Percentiles rank a stretch among this genome's conserved stretches.
Evolutionary conservation across 1,284 basidiomycete genomes (phyloP).

Genomic region (Austroboletus novae-zelandiae): DNA sequence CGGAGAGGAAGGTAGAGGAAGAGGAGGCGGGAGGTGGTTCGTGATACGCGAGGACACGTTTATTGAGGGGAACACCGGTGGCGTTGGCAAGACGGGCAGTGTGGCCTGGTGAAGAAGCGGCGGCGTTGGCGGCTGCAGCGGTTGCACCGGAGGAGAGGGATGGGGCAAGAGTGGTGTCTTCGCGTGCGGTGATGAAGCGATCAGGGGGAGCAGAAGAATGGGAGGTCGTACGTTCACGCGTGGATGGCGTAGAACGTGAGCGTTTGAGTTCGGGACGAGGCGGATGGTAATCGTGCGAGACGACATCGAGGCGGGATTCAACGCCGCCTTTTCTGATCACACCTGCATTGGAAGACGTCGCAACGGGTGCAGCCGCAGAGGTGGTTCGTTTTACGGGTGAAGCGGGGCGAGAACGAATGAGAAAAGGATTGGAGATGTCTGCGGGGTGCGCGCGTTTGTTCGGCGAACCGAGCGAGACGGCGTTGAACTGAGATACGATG

Average conservation of each 20-base stretch:
- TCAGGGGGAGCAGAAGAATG: constrained; percentile 53
- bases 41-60: constrained; percentile 75
- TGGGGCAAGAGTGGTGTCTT: constrained; percentile 55
- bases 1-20: constrained; percentile 63
- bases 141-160: constrained; percentile 62
- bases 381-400: constrained; percentile 65
- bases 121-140: constrained; percentile 34
- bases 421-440: constrained; percentile 63
- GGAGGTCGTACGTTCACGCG: constrained; percentile 31
- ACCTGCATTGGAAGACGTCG: constrained; percentile 60
- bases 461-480: constrained; percentile 48
- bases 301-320: constrained; percentile 71
- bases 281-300: constrained; percentile 57
- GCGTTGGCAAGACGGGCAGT: constrained; percentile 73
- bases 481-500: constrained; percentile 52
- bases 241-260: constrained; percentile 66
- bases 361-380: constrained; percentile 47
- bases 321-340: constrained; percentile 73
- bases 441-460: constrained; percentile 40
- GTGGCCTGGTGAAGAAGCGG: constrained; percentile 58
- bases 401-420: constrained; percentile 49
- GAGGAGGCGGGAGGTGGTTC: constrained; percentile 71
- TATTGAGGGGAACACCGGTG: constrained; percentile 68
- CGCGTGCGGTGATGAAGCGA: constrained; percentile 71
- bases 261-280: constrained; percentile 65